These are phyloP conservation scores for Pisolithus orientalis DNA, from an alignment of 768 basidiomycete species.

Conservation along the genomic window DNA sequence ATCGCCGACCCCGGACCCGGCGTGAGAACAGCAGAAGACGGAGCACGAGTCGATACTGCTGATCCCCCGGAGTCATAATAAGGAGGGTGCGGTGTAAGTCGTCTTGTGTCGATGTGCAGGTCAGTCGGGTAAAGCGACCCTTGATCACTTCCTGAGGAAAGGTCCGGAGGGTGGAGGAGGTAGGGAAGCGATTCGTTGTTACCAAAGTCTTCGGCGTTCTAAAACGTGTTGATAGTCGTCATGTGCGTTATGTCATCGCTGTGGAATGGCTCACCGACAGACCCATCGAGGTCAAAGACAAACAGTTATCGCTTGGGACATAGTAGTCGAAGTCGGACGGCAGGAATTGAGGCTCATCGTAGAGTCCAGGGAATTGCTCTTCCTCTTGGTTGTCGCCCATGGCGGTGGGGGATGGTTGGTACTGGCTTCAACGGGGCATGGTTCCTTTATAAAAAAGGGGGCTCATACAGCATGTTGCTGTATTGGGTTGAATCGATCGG, in stretches of 20 bases:
- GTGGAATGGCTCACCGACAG: too few relatives aligned
- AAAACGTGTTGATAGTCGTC: too few relatives aligned
- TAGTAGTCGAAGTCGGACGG: background rate
- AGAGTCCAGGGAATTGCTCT: slow-evolving; percentile 4
- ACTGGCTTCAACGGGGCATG: too few relatives aligned
- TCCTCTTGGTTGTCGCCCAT: slow-evolving; percentile 10
- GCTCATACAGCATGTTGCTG: background rate
- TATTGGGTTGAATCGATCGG: background rate
- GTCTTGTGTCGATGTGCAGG: slow-evolving; percentile 15
- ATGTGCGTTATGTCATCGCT: too few relatives aligned
- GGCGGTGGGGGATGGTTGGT: background rate
- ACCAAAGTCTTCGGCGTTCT: too few relatives aligned
- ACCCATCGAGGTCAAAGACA: too few relatives aligned
- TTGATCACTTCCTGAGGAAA: too few relatives aligned
- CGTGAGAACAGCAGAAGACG: background rate
- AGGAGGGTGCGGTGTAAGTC: background rate
- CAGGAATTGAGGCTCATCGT: background rate
- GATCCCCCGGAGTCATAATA: background rate
- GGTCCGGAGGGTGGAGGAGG: too few relatives aligned
- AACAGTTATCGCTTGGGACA: too few relatives aligned
- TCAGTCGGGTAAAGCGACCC: slow-evolving; percentile 6
- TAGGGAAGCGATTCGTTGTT: too few relatives aligned
- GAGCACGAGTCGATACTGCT: background rate
- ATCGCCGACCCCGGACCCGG: too few relatives aligned
- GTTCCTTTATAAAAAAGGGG: too few relatives aligned